Conservation (phyloP, 768 basidiomycete genomes). For the Agrocybe pediades region DNA sequence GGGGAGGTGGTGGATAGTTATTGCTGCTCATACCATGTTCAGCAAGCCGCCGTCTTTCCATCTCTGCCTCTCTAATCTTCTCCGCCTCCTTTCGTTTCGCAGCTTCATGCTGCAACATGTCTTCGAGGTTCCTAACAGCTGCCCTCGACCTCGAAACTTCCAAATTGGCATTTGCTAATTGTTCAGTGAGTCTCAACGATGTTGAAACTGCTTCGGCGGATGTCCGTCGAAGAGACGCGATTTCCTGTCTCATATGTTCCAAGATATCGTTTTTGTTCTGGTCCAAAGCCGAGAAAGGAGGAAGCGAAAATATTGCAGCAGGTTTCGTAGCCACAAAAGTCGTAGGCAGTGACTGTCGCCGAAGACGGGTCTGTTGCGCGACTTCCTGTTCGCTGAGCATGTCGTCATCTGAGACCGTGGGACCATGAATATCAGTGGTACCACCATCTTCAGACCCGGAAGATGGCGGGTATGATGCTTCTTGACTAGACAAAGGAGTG, state of each 20-base stretch:
- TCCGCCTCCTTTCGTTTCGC: slow-evolving; percentile 59
- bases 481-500: slow-evolving; percentile 19
- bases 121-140: slow-evolving; percentile 55
- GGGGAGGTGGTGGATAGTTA: slow-evolving; percentile 19
- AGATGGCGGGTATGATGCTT: slow-evolving; percentile 22
- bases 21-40: slow-evolving; percentile 25
- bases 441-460: slow-evolving; percentile 40
- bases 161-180: slow-evolving; percentile 65
- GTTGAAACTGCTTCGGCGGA: slow-evolving; percentile 68
- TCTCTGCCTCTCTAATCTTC: slow-evolving; percentile 49
- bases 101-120: slow-evolving; percentile 61
- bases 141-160: slow-evolving; percentile 60
- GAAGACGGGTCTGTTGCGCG: slow-evolving; percentile 44
- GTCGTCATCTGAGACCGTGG: slow-evolving; percentile 47
- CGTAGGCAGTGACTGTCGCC: slow-evolving; percentile 39
- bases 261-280: slow-evolving; percentile 44
- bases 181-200: slow-evolving; percentile 66
- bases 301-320: slow-evolving; percentile 39
- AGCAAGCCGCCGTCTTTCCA: slow-evolving; percentile 41
- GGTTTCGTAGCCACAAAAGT: slow-evolving; percentile 30
- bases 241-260: slow-evolving; percentile 68
- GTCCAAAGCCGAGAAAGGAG: slow-evolving; percentile 42
- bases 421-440: slow-evolving; percentile 31
- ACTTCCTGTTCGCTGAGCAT: slow-evolving; percentile 74
- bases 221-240: slow-evolving; percentile 63